Percentiles rank a stretch among this genome's conserved stretches.
Evolutionary conservation across 441 rosid species (phyloP).

Genomic region (Hura crepitans): DNA sequence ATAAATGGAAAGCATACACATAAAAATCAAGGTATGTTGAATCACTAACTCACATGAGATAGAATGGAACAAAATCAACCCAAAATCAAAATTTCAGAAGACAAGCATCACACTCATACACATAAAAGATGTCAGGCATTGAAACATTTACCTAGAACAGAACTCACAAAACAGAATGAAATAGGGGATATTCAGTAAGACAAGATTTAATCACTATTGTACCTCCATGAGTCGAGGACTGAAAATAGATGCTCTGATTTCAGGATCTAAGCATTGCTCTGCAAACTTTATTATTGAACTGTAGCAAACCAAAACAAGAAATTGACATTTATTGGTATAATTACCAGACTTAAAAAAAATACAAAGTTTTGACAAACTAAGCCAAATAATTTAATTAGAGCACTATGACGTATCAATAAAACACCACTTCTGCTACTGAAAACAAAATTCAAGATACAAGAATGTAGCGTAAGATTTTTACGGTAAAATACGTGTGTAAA

Average conservation of each 20-base stretch:
- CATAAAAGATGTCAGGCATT: neutral
- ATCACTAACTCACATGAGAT: neutral
- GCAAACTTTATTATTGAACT: conserved; percentile 82
- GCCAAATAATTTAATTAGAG: neutral
- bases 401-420: neutral
- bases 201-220: conserved; percentile 15
- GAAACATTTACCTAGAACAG: conserved; percentile 7
- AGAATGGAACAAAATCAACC: neutral
- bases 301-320: conserved; percentile 30
- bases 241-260: conserved; percentile 65
- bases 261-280: conserved; percentile 71
- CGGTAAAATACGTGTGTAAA: neutral
- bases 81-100: neutral
- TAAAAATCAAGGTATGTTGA: neutral
- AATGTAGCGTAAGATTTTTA: neutral
- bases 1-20: neutral
- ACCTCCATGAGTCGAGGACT: conserved; percentile 99
- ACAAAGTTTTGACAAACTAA: neutral
- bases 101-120: conserved; percentile 7
- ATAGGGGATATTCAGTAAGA: conserved; percentile 3
- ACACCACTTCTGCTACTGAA: neutral
- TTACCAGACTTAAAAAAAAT: neutral
- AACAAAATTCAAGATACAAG: neutral
- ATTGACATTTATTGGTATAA: neutral
- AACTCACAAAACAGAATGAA: conserved; percentile 18